Conservation (phyloP, 768 basidiomycete genomes). For the Amanita exitialis region DNA sequence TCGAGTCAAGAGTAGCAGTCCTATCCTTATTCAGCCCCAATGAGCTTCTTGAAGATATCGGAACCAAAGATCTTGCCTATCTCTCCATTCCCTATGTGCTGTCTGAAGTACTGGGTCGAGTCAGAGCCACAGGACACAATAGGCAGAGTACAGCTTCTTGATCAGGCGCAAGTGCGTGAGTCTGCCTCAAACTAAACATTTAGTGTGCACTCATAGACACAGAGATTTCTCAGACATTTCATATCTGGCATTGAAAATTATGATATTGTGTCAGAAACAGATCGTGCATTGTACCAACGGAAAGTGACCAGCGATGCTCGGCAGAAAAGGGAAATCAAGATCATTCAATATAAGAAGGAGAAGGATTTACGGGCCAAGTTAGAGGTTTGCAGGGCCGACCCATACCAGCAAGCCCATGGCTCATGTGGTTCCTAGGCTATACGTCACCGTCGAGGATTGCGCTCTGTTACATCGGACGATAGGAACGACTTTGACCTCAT, state of each 20-base stretch:
- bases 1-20: constrained; percentile 43
- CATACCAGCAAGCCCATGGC: background rate
- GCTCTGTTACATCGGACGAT: constrained; percentile 17
- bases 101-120: constrained; percentile 55
- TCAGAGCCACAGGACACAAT: constrained; percentile 43
- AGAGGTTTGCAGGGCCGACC: constrained; percentile 35
- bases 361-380: constrained; percentile 67
- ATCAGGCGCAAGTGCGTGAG: constrained; percentile 44
- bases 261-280: constrained; percentile 50
- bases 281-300: constrained; percentile 44
- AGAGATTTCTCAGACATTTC: constrained; percentile 22
- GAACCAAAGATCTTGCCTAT: constrained; percentile 68
- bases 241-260: constrained; percentile 49
- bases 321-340: constrained; percentile 77
- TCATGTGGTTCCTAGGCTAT: constrained; percentile 27
- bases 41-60: constrained; percentile 74
- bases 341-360: constrained; percentile 82
- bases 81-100: constrained; percentile 60
- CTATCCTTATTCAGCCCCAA: constrained; percentile 78
- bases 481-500: constrained; percentile 55
- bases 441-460: constrained; percentile 41
- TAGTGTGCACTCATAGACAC: background rate
- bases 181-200: no score
- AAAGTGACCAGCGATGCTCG: constrained; percentile 52
- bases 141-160: constrained; percentile 47